phyloP scores from a whole-genome alignment of 805 yeast genomes.

The Spathaspora sp. region DNA sequence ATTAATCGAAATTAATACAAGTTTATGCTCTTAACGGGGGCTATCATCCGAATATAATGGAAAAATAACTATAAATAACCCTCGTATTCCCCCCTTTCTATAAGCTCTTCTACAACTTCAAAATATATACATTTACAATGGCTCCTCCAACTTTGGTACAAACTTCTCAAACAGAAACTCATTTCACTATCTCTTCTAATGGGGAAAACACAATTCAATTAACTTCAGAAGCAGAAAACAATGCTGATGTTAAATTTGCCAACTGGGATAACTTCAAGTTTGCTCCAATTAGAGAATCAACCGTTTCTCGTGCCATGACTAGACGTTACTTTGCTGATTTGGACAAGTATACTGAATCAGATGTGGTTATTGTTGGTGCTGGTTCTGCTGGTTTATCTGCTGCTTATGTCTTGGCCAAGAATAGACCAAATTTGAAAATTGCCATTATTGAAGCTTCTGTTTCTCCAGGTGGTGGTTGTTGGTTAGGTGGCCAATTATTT shows the following conservation, averaged over 20 bases:
- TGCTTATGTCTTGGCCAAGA: slow-evolving; percentile 68
- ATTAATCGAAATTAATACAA: neutral
- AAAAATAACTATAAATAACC: neutral
- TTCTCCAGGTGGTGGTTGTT: slow-evolving; percentile 79
- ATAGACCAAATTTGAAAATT: slow-evolving; percentile 71
- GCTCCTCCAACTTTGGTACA: slow-evolving; percentile 33
- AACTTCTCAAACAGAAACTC: slow-evolving; percentile 14
- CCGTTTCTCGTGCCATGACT: slow-evolving; percentile 80
- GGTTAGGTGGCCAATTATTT: slow-evolving; percentile 75
- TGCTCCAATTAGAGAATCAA: slow-evolving; percentile 72
- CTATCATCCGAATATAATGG: neutral
- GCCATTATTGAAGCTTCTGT: slow-evolving; percentile 73
- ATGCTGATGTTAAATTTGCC: slow-evolving; percentile 28
- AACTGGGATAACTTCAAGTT: slow-evolving; percentile 70
- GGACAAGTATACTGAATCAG: slow-evolving; percentile 72
- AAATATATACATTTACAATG: slow-evolving; percentile 15
- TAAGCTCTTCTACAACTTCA: neutral
- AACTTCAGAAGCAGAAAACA: slow-evolving; percentile 17
- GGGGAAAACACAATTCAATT: slow-evolving; percentile 10
- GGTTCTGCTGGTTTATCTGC: slow-evolving; percentile 76
- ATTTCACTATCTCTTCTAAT: slow-evolving; percentile 6
- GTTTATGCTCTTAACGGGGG: neutral
- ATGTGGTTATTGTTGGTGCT: slow-evolving; percentile 73
- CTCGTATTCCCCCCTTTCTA: neutral
- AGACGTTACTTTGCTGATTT: slow-evolving; percentile 67